These are phyloP conservation scores for Poa annua DNA, from an alignment of 176 grass and related monocot species.

Conservation along the genomic window DNA sequence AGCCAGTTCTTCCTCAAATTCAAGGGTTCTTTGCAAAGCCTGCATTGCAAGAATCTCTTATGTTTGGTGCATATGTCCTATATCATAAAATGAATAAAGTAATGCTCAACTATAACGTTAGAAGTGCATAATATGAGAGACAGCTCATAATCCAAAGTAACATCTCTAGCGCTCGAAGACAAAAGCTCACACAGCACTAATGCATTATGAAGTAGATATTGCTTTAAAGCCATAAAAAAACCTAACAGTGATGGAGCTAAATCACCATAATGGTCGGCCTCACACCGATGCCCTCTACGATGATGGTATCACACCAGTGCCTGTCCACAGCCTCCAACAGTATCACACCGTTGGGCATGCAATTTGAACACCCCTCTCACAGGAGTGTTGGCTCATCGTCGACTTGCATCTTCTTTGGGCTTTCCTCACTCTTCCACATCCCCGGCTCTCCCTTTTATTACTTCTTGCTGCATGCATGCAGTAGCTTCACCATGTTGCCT, in stretches of 20 bases:
- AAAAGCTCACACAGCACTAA: slow-evolving; percentile 8
- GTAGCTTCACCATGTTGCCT: too few relatives aligned
- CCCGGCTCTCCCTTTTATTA: too few relatives aligned
- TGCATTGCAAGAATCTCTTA: slow-evolving; percentile 42
- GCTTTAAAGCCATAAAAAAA: slow-evolving; percentile 5
- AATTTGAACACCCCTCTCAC: too few relatives aligned
- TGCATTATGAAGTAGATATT: not conserved
- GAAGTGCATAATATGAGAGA: not conserved
- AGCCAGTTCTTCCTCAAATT: slow-evolving; percentile 99
- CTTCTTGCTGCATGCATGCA: too few relatives aligned
- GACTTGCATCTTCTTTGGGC: too few relatives aligned
- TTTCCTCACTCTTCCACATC: too few relatives aligned
- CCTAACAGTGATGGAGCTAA: not conserved
- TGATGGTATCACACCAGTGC: too few relatives aligned
- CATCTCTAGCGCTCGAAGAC: slow-evolving; percentile 6
- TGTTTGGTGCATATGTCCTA: slow-evolving; percentile 18
- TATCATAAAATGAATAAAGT: slow-evolving; percentile 33
- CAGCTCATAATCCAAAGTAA: slow-evolving; percentile 3
- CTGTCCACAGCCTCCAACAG: too few relatives aligned
- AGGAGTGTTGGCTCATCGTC: too few relatives aligned
- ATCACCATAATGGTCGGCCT: too few relatives aligned
- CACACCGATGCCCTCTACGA: too few relatives aligned
- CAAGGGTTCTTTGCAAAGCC: slow-evolving; percentile 93
- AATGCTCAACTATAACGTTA: slow-evolving; percentile 9
- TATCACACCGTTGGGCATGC: too few relatives aligned